These are phyloP conservation scores for Dactylorhiza incarnata DNA, from an alignment of 106 monocot species.

Conservation along the genomic window DNA sequence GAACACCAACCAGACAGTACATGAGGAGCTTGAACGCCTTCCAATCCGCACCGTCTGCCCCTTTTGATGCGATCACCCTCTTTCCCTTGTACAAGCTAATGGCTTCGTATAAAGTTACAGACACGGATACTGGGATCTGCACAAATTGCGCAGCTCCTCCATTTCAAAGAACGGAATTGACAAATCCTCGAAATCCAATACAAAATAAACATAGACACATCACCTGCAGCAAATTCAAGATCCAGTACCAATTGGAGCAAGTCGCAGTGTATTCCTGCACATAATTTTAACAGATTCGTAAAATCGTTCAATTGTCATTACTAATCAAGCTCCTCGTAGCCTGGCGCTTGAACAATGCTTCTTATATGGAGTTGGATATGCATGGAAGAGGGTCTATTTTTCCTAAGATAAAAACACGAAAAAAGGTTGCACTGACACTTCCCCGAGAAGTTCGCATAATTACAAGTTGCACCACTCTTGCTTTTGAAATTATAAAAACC, in stretches of 20 bases:
- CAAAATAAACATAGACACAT: background rate
- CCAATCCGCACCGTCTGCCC: constrained; percentile 25
- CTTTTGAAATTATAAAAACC: too few species aligned
- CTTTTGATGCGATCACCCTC: constrained; percentile 50
- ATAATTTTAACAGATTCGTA: background rate
- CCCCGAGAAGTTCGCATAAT: too few species aligned
- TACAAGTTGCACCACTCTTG: too few species aligned
- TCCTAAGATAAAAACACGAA: too few species aligned
- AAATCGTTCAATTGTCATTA: too few species aligned
- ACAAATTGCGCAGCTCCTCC: background rate
- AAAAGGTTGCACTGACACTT: too few species aligned
- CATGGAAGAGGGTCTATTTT: too few species aligned
- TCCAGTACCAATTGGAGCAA: constrained; percentile 48
- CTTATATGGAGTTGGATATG: too few species aligned
- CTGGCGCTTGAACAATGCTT: too few species aligned
- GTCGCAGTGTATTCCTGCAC: constrained; percentile 41
- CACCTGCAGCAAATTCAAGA: constrained; percentile 52
- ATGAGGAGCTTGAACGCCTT: constrained; percentile 24
- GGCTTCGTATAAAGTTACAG: constrained; percentile 36
- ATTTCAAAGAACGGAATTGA: background rate
- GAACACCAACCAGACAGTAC: constrained; percentile 30
- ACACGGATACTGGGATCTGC: constrained; percentile 46
- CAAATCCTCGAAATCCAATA: background rate
- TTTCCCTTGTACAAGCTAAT: constrained; percentile 39
- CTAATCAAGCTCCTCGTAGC: too few species aligned